Percentiles rank a stretch among this genome's conserved stretches.
These are phyloP conservation scores for Prototheca wickerhamii DNA, from an alignment of 163 green algal species.

Conservation along the genomic window DNA sequence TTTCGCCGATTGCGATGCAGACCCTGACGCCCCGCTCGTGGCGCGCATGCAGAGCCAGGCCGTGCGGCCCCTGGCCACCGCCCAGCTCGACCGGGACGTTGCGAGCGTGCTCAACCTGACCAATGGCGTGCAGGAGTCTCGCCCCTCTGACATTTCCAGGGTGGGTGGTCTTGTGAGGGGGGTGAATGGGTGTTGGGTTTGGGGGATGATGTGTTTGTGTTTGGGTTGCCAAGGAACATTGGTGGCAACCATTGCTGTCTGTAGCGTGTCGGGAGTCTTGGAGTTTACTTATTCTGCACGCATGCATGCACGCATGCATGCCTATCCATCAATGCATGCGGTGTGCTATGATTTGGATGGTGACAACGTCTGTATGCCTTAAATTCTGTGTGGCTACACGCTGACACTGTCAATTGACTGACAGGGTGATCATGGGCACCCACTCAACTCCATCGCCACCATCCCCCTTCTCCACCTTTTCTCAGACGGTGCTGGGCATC, in stretches of 20 bases:
- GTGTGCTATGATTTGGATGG: not conserved
- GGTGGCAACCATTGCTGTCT: too few relatives aligned
- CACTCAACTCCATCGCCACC: not conserved
- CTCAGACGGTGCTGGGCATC: slow-evolving; percentile 65
- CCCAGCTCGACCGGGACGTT: slow-evolving; percentile 1
- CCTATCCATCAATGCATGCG: too few relatives aligned
- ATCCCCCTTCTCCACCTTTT: too few relatives aligned
- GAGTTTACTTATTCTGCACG: not conserved
- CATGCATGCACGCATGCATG: not conserved
- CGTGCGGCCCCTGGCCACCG: not conserved
- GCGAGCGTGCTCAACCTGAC: not conserved
- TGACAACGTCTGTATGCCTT: too few relatives aligned
- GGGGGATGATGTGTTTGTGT: not conserved
- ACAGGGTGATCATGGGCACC: not conserved
- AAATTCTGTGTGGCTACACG: too few relatives aligned
- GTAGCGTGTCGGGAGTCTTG: too few relatives aligned
- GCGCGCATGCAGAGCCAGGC: too few relatives aligned
- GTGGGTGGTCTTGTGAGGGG: slow-evolving; percentile 1
- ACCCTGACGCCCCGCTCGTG: too few relatives aligned
- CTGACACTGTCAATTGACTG: too few relatives aligned
- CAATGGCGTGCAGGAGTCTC: slow-evolving; percentile 9
- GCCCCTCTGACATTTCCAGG: slow-evolving; percentile 10
- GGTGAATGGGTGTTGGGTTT: not conserved
- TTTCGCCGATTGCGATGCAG: too few relatives aligned
- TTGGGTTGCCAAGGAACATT: too few relatives aligned